Conservation (phyloP, 306 rosid genomes). For the Vigna mungo region DNA sequence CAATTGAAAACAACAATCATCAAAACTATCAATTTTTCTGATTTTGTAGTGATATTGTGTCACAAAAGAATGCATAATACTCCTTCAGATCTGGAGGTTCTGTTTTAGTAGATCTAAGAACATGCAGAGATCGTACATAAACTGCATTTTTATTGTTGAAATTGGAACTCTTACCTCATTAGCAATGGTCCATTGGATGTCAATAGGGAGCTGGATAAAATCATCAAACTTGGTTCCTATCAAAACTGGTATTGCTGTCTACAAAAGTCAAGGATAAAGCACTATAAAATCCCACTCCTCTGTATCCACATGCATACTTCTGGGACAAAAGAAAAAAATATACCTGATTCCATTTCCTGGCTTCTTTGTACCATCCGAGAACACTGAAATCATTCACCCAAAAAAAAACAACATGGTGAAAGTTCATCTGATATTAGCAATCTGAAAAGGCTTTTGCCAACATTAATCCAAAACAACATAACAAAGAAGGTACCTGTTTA, state of each 20-base stretch:
- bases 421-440: conserved; percentile 26
- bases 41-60: too few species aligned
- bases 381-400: conserved; percentile 62
- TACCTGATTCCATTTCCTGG: conserved; percentile 94
- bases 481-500: conserved; percentile 62
- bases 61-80: background rate
- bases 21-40: too few species aligned
- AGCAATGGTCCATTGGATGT: conserved; percentile 96
- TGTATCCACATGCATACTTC: conserved; percentile 4
- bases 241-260: conserved; percentile 92
- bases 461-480: background rate
- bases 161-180: conserved; percentile 65
- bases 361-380: conserved; percentile 74
- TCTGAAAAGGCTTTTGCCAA: background rate
- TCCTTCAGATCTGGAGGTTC: background rate
- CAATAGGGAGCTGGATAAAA: conserved; percentile 95
- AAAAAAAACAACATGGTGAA: background rate
- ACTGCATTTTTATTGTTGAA: background rate
- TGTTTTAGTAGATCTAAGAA: conserved; percentile 23
- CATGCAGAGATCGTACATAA: background rate
- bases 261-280: conserved; percentile 35
- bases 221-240: conserved; percentile 96
- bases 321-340: background rate
- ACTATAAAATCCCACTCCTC: conserved; percentile 8
- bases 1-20: conserved; percentile 43